A percentile compares a stretch with the other conserved stretches of the same genome.
Evolutionary conservation across 2,329 filamentous ascomycete species (phyloP).

Genomic region (Drechslerella dactyloides): DNA sequence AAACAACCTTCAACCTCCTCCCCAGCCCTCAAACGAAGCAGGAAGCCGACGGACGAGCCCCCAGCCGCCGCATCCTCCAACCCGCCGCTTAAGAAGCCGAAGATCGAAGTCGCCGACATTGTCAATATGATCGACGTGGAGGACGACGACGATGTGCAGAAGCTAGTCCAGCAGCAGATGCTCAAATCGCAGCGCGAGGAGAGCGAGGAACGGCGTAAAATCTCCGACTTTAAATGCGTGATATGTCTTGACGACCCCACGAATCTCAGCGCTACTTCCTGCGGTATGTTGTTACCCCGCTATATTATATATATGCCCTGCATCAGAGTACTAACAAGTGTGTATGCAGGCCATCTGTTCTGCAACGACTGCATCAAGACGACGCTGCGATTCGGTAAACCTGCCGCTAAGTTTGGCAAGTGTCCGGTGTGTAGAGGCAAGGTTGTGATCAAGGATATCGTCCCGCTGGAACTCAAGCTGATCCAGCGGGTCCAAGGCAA

Average conservation of each 20-base stretch:
- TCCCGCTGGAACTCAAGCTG: slow-evolving; percentile 54
- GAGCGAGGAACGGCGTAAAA: slow-evolving; percentile 52
- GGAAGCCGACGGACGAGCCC: slow-evolving; percentile 12
- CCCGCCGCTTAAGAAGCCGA: slow-evolving; percentile 26
- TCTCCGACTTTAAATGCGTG: slow-evolving; percentile 54
- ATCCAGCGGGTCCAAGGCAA: slow-evolving; percentile 52
- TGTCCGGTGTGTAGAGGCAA: slow-evolving; percentile 55
- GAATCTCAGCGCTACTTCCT: slow-evolving; percentile 54
- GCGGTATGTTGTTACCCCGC: slow-evolving; percentile 51
- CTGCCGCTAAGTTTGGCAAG: slow-evolving; percentile 51
- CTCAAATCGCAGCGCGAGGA: slow-evolving; percentile 52
- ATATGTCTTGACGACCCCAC: slow-evolving; percentile 55
- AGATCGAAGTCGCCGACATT: slow-evolving; percentile 39
- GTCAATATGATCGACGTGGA: slow-evolving; percentile 45
- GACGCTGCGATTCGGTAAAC: slow-evolving; percentile 52
- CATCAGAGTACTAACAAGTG: slow-evolving; percentile 23
- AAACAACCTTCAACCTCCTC: slow-evolving; percentile 10
- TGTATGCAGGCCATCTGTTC: slow-evolving; percentile 54
- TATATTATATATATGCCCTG: neutral
- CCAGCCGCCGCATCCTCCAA: neutral
- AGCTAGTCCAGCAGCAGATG: slow-evolving; percentile 51
- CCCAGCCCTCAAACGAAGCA: slow-evolving; percentile 24
- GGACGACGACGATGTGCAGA: slow-evolving; percentile 49
- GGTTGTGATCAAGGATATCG: slow-evolving; percentile 54
- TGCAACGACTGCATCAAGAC: slow-evolving; percentile 54